Evolutionary conservation across 768 basidiomycete genomes (phyloP), one percentile per base, ranked within the genome.

Genomic region (Agaricus sinodeliciosus): DNA sequence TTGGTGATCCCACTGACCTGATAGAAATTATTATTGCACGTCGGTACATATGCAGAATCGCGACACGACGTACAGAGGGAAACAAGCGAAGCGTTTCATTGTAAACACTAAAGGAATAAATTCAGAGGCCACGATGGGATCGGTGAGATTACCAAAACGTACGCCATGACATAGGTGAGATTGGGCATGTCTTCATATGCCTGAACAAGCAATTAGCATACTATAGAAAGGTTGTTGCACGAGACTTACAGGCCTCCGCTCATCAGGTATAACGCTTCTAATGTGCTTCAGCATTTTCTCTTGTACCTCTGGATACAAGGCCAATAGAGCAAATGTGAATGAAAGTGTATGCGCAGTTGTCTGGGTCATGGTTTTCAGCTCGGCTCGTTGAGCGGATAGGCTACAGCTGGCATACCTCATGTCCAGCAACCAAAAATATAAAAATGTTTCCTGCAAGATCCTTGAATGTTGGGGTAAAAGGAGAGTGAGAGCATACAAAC

Each of bases 401-500:
- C 39, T 31, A 22, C 18, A 4, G 6, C 13, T 13, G 19, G 55
- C 60, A 13, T 52, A 79, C 79, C 68, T 82, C 82, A 53, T 82
- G 79, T 8, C 82, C 82, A 19, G 83, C 84, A 18, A 85, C 61
- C n/a, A 84, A 59, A 54, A 75, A 77, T 16, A 76, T 71, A 49
- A 72, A 77, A n/a, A 75, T 69, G 59, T 77, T 77, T 18, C 71
- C 74, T 70, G 9, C 25, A 35, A 37, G 27, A 26, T 51, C 11
- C 31, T 22, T 55, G 34, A 41, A 4, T n/a, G 27, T 39, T 25
- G 11, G 16, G 40, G 11, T 37, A 39, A 36, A 31, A 31, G n/a
- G 31, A 7, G 22, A 12, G 9, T 34, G 26, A n/a, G 18, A 43
- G 5, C 16, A 47, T 48, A 40, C 57, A 31, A 31, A 70, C 71